Percentiles rank a stretch among this genome's conserved stretches.
phyloP scores from a whole-genome alignment of 2,329 filamentous ascomycete genomes.

The Paraphaeosphaeria sporulosa region DNA sequence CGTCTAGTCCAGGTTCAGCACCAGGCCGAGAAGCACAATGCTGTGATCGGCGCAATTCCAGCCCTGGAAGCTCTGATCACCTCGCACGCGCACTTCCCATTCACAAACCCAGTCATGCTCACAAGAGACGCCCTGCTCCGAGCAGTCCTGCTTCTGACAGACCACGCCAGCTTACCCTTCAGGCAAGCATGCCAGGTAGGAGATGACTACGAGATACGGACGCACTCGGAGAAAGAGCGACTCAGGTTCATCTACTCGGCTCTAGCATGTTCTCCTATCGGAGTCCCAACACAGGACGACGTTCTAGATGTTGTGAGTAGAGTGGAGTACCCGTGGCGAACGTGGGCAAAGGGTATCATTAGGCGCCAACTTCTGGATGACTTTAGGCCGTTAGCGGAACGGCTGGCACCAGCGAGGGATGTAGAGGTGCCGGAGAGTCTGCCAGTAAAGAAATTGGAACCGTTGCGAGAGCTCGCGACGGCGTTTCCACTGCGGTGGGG shows the following conservation, averaged over 20 bases:
- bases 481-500: constrained; percentile 3
- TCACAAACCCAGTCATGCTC: constrained; percentile 1
- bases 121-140: neutral
- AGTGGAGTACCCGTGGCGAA: constrained; percentile 5
- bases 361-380: neutral
- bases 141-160: neutral
- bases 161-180: neutral
- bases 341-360: neutral
- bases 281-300: neutral
- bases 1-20: neutral
- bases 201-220: neutral
- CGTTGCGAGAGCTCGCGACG: neutral
- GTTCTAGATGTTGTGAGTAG: constrained; percentile 7
- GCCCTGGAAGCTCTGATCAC: constrained; percentile 3
- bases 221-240: neutral
- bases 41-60: neutral
- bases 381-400: constrained; percentile 3
- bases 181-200: neutral
- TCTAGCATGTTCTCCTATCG: neutral
- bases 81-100: constrained; percentile 11
- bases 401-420: neutral
- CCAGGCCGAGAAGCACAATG: neutral
- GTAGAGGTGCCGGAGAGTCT: neutral
- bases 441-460: neutral
- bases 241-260: constrained; percentile 10